Evolutionary conservation across 1,139 yeast species (phyloP), one percentile per base, ranked within the genome.

Genomic region (Waltiozyma solani): DNA sequence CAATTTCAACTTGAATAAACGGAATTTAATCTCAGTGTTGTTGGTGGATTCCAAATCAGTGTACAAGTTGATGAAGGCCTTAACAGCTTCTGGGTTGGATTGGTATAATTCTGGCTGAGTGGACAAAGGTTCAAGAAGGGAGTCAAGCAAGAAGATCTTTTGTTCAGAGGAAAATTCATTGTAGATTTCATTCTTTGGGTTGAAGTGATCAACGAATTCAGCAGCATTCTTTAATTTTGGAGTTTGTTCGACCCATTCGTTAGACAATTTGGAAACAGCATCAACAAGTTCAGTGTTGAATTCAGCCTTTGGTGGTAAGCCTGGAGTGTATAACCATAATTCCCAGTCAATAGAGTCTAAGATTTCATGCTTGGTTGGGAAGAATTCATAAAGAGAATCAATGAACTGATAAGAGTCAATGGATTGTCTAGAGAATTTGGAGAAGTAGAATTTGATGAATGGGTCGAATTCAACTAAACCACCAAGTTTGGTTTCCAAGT

Each of bases 241-340:
- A 5, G 54, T 43, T 27, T 53, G 48, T 4, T 60, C 54, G 5
- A 66, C 62, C 96, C 96, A 87, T 51, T 63, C 68, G 34, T 70
- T 67, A 19, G 89, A 86, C 44, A 87, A 67, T 5, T 57, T 50
- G 51, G 76, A 76, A 50, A 91, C 85, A 52, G 73, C 72, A 51
- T 82, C 87, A 13, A 82, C 95, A 49, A 86, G 64, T 2, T 79
- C 64, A 5, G 94, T 83, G 56, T 84, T 87, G 53, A 86, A 86
- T 25, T 73, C 55, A 15, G 94, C 95, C 56, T 76, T 80, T 41
- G 89, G 91, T 34, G 96, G 96, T 71, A 87, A 73, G 2, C 96
- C 96, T 4, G 93, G 82, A 34, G 70, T 64, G 58, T 71, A 81
- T 43, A 85, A 65, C 95, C 96, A 87, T 25, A 76, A 59, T 39